Evolutionary conservation across 2,329 filamentous ascomycete species (phyloP).

Genomic region (Pseudocercospora cruenta): DNA sequence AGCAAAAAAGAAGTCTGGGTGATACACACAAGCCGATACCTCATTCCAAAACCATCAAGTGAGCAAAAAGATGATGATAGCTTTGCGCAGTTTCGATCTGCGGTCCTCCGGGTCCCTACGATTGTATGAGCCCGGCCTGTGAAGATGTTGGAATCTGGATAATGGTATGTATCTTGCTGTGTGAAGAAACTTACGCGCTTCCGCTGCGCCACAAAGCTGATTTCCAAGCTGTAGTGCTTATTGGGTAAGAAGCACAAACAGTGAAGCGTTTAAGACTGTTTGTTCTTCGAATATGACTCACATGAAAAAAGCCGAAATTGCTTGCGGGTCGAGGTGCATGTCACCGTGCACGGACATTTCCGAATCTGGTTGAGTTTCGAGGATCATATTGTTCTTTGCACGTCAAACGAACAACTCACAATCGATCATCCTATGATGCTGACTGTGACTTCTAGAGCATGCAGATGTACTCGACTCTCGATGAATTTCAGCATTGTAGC

Average conservation of each 20-base stretch:
- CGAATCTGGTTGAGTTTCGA: not conserved
- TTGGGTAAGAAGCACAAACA: not conserved
- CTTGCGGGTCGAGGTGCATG: conserved; percentile 60
- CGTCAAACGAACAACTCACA: too few species aligned
- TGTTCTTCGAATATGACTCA: conserved; percentile 82
- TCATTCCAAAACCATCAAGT: not conserved
- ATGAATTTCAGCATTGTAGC: not conserved
- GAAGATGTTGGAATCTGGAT: not conserved
- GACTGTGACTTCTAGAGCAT: too few species aligned
- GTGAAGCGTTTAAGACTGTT: conserved; percentile 43
- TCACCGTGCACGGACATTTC: conserved; percentile 59
- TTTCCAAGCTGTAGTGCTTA: not conserved
- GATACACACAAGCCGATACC: not conserved
- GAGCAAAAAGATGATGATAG: not conserved
- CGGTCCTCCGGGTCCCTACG: conserved; percentile 23
- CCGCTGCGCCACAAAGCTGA: conserved; percentile 19
- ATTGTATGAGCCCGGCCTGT: conserved; percentile 24
- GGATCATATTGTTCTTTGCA: too few species aligned
- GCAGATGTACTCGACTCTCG: too few species aligned
- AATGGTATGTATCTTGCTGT: not conserved
- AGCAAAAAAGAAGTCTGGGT: not conserved
- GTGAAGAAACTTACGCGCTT: conserved; percentile 4
- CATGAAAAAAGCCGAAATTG: conserved; percentile 41
- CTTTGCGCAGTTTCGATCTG: too few species aligned
- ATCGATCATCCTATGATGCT: not conserved